Evolutionary conservation across 2,329 filamentous ascomycete species (phyloP).

Genomic region (Pseudogymnoascus sp.): DNA sequence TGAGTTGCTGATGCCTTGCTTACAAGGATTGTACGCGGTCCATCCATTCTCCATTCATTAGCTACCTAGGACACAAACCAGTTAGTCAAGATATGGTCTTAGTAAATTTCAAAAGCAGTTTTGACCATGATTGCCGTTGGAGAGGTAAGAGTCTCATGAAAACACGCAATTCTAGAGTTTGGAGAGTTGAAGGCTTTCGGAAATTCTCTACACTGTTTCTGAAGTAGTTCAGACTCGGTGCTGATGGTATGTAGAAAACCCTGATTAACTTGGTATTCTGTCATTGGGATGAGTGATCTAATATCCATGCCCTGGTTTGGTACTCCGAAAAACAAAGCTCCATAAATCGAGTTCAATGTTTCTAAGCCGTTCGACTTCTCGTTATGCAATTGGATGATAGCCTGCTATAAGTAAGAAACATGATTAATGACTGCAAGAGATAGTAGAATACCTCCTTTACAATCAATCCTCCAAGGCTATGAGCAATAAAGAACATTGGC

Average conservation of each 20-base stretch:
- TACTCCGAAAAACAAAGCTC: constrained; percentile 18
- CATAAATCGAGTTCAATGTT: constrained; percentile 11
- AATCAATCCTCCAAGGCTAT: constrained; percentile 15
- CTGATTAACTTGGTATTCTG: constrained; percentile 11
- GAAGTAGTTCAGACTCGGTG: not conserved
- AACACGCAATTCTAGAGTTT: constrained; percentile 19
- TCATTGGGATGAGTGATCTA: constrained; percentile 17
- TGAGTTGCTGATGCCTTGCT: not conserved
- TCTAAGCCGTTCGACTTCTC: not conserved
- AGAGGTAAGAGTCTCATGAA: constrained; percentile 22
- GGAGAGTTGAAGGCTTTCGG: not conserved
- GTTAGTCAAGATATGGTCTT: not conserved
- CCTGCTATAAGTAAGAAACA: not conserved
- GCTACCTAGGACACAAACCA: not conserved
- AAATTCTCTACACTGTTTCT: not conserved
- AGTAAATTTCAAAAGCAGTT: not conserved
- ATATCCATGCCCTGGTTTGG: constrained; percentile 19
- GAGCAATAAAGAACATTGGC: constrained; percentile 12
- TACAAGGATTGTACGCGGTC: not conserved
- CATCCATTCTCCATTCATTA: not conserved
- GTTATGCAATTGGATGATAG: not conserved
- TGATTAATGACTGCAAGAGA: not conserved
- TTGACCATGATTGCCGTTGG: constrained; percentile 17
- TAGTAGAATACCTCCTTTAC: constrained; percentile 13
- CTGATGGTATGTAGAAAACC: not conserved